Base-by-base conservation (phyloP, 192 early-diverging fungal genomes). In the Chytriomyces sp. region DNA sequence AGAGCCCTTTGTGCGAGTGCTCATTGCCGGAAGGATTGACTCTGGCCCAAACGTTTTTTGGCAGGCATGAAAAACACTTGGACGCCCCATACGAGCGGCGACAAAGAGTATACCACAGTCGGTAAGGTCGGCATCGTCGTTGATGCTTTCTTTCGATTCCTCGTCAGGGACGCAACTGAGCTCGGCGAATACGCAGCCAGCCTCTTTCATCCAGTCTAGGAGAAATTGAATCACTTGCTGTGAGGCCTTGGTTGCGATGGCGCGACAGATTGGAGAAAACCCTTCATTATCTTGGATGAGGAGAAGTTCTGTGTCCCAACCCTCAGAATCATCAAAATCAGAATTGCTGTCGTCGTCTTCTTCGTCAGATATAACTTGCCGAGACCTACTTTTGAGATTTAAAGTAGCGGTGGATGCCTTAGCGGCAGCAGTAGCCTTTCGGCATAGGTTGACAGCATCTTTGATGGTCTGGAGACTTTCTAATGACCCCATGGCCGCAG, bases 171-270 rank as follows among this genome's bases (percentile, higher is more conserved):
- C 19, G 14, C 32, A 10, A 22, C 14, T n/a, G 17, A 49, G 44
- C 22, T 49, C 44, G 14, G 44, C 14, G 44, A 49, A 49, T 49
- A n/a, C 44, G 44, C 44, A 49, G n/a, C 37, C 37, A 0, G 34
- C 6, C n/a, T 68, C 34, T 14, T 56, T 55, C 52, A 68, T 52
- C 65, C 65, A 68, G 17, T 53, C 6, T 12, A 68, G 17, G 28
- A 68, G 33, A 34, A 68, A 52, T 2, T 12, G 34, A 10, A 68
- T 55, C 32, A 39, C n/a, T 5, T 22, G 5, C 31, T 33, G 28
- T 6, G 28, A 14, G 6, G 65, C 65, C 14, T n/a, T n/a, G 12
- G 65, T 53, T 26, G 39, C 25, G 26, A 68, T 68, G 7, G 41
- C 19, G 31, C 52, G 65, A 10, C 34, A 12, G 12, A 68, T 6